Percentiles rank a stretch among this genome's conserved stretches.
These are phyloP conservation scores for Phallus indusiatus DNA, from an alignment of 768 basidiomycete genomes.

Conservation along the genomic window DNA sequence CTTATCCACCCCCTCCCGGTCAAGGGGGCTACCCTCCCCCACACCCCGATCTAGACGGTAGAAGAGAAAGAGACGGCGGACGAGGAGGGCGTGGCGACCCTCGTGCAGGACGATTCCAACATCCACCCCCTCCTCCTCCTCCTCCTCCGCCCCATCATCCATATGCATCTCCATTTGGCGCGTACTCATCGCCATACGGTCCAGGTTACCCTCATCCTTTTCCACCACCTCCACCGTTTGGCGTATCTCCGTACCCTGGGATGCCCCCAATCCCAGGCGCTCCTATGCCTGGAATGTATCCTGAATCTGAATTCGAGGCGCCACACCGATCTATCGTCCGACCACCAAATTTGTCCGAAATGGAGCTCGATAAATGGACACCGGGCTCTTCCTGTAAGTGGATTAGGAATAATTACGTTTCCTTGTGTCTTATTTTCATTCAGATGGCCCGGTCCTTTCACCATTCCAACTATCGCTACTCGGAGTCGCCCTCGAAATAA, in stretches of 20 bases:
- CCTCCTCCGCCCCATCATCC: not conserved
- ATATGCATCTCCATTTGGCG: not conserved
- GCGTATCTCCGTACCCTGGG: not conserved
- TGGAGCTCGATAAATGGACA: not conserved
- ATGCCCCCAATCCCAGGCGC: not conserved
- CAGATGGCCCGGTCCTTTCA: constrained; percentile 64
- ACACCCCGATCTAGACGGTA: not conserved
- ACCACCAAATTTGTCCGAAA: not conserved
- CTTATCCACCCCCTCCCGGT: not conserved
- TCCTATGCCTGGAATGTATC: not conserved
- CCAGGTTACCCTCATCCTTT: not conserved
- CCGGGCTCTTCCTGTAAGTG: not conserved
- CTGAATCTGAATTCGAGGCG: not conserved
- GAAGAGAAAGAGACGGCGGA: not conserved
- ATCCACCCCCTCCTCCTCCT: not conserved
- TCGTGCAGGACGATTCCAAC: not conserved
- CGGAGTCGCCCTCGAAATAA: constrained; percentile 37
- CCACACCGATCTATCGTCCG: not conserved
- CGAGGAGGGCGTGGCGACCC: not conserved
- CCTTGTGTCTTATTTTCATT: not conserved
- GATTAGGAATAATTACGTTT: not conserved
- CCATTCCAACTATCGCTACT: constrained; percentile 48
- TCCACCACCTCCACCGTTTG: not conserved
- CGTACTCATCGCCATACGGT: not conserved
- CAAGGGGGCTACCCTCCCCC: not conserved